Evolutionary conservation across 768 basidiomycete species (phyloP).

Genomic region (Russula brevipes): DNA sequence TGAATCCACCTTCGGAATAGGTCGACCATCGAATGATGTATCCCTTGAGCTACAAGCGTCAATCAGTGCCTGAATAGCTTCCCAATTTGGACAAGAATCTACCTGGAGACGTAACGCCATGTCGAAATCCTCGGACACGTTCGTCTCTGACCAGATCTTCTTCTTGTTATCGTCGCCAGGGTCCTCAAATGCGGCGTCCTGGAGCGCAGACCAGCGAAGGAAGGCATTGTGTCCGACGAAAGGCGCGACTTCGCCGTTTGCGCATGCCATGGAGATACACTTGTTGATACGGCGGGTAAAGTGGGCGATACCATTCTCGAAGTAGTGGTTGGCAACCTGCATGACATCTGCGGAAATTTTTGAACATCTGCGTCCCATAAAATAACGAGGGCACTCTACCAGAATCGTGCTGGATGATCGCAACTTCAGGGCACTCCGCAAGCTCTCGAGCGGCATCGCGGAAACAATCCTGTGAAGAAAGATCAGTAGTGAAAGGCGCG

Average conservation of each 20-base stretch:
- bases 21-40: slow-evolving; percentile 84
- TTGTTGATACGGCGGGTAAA: slow-evolving; percentile 87
- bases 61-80: neutral
- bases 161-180: slow-evolving; percentile 57
- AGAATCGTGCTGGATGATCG: slow-evolving; percentile 87
- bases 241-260: slow-evolving; percentile 77
- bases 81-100: neutral
- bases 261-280: slow-evolving; percentile 72
- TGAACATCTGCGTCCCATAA: neutral
- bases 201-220: slow-evolving; percentile 82
- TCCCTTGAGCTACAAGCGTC: slow-evolving; percentile 39
- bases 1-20: slow-evolving; percentile 79
- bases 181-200: slow-evolving; percentile 78
- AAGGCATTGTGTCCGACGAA: slow-evolving; percentile 90
- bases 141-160: slow-evolving; percentile 72
- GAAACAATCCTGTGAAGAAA: slow-evolving; percentile 63
- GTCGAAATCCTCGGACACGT: slow-evolving; percentile 81
- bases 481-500: neutral
- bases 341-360: slow-evolving; percentile 70
- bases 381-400: slow-evolving; percentile 35
- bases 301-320: slow-evolving; percentile 87
- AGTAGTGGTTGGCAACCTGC: slow-evolving; percentile 86
- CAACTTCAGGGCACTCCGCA: slow-evolving; percentile 73
- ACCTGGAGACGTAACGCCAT: slow-evolving; percentile 64
- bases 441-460: slow-evolving; percentile 86